Percentiles rank a stretch among this genome's conserved stretches.
These are phyloP conservation scores for Pseudoneurospora amorphoporcata DNA, from an alignment of 495 filamentous ascomycete species.

Conservation along the genomic window DNA sequence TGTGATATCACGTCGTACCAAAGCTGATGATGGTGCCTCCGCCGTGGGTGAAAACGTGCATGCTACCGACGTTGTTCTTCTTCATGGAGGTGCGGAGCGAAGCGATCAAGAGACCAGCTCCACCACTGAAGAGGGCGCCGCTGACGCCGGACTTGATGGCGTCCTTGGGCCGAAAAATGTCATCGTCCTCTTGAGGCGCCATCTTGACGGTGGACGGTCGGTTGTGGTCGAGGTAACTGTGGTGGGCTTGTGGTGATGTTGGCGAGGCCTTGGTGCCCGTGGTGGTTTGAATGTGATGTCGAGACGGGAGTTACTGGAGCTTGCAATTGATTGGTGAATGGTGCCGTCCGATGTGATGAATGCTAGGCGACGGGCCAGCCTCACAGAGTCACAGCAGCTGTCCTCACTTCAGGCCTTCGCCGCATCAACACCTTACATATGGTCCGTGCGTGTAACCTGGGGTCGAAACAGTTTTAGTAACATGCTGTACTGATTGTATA, in stretches of 20 bases:
- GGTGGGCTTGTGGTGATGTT: conserved; percentile 4
- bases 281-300: conserved; percentile 1
- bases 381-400: not conserved
- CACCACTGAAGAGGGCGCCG: conserved; percentile 52
- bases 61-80: conserved; percentile 64
- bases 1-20: conserved; percentile 18
- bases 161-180: conserved; percentile 67
- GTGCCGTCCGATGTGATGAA: not conserved
- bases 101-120: conserved; percentile 58
- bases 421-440: not conserved
- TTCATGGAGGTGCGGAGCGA: conserved; percentile 77
- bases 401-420: not conserved
- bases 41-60: conserved; percentile 61
- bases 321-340: not conserved
- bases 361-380: not conserved
- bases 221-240: conserved; percentile 23
- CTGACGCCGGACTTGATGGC: conserved; percentile 56
- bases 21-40: conserved; percentile 28
- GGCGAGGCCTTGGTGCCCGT: not conserved
- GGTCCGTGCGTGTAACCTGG: not conserved
- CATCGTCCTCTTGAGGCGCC: conserved; percentile 23
- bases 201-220: conserved; percentile 36
- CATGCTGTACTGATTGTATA: not conserved
- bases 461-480: not conserved
- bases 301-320: not conserved